These are phyloP conservation scores for Cucurbita maxima DNA, from an alignment of 306 rosid species.

Conservation along the genomic window DNA sequence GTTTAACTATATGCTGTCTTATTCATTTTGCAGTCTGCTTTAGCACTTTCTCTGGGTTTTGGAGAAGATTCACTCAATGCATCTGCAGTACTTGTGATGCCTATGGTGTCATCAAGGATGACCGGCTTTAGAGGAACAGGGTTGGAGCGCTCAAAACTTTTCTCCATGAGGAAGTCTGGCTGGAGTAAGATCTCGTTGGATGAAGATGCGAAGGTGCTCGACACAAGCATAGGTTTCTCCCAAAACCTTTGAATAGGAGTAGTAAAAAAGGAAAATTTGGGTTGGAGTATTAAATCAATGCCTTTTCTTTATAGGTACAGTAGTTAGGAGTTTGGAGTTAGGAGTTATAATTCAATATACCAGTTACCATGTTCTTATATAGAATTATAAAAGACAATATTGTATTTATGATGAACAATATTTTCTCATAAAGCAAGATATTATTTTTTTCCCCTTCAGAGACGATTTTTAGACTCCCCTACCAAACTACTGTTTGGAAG, in stretches of 20 bases:
- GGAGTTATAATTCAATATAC: neutral
- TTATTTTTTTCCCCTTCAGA: neutral
- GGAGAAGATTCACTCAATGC: slow-evolving; percentile 90
- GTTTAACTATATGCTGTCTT: neutral
- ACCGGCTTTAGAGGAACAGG: slow-evolving; percentile 84
- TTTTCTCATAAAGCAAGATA: neutral
- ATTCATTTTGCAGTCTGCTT: slow-evolving; percentile 42
- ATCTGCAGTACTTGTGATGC: slow-evolving; percentile 90
- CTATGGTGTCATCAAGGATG: slow-evolving; percentile 90
- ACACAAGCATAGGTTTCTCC: neutral
- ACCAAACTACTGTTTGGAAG: neutral
- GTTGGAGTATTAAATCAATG: neutral
- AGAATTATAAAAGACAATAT: neutral
- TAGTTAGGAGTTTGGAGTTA: neutral
- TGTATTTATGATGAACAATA: neutral
- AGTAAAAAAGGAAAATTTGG: neutral
- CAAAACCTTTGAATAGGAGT: neutral
- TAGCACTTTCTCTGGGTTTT: slow-evolving; percentile 57
- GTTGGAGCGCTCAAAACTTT: slow-evolving; percentile 44
- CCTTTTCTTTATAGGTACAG: neutral
- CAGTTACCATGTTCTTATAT: neutral
- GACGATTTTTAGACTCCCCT: neutral
- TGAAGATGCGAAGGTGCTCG: slow-evolving; percentile 28
- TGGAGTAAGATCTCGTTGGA: slow-evolving; percentile 48
- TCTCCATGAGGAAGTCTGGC: slow-evolving; percentile 49